Percentiles rank a stretch among this genome's conserved stretches.
phyloP scores from a whole-genome alignment of 2,329 filamentous ascomycete genomes.

The Zymoseptoria passerinii region DNA sequence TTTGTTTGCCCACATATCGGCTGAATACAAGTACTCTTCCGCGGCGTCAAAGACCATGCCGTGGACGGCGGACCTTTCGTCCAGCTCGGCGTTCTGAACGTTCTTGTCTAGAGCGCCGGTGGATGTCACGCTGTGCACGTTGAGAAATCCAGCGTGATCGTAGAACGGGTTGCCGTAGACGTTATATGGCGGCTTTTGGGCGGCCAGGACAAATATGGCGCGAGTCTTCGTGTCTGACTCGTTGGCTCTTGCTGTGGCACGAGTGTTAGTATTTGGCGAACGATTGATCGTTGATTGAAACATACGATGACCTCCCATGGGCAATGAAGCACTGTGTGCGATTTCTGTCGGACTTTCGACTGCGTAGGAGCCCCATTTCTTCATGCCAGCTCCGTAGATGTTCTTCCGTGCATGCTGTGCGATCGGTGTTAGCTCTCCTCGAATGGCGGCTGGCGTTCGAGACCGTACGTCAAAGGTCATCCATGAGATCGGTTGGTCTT shows the following conservation, averaged over 20 bases:
- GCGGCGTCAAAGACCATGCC: constrained; percentile 72
- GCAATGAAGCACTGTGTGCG: constrained; percentile 62
- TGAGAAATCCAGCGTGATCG: constrained; percentile 71
- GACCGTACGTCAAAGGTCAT: constrained; percentile 74
- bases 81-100: constrained; percentile 66
- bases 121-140: constrained; percentile 58
- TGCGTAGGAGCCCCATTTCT: constrained; percentile 80
- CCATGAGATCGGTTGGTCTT: constrained; percentile 86
- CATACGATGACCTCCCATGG: constrained; percentile 62
- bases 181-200: constrained; percentile 65
- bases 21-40: constrained; percentile 69
- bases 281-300: constrained; percentile 34
- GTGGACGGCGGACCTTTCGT: constrained; percentile 63
- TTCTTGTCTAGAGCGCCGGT: constrained; percentile 53
- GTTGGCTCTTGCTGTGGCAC: constrained; percentile 53
- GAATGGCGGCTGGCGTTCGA: not conserved
- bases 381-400: constrained; percentile 86
- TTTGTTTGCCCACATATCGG: constrained; percentile 68
- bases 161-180: constrained; percentile 92
- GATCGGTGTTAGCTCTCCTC: not conserved
- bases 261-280: not conserved
- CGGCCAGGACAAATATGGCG: constrained; percentile 80
- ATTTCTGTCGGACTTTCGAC: constrained; percentile 71
- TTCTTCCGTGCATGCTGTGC: constrained; percentile 67
- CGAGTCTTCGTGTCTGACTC: constrained; percentile 69